phyloP scores from a whole-genome alignment of 2,329 filamentous ascomycete genomes.

The Stemphylium vesicarium region DNA sequence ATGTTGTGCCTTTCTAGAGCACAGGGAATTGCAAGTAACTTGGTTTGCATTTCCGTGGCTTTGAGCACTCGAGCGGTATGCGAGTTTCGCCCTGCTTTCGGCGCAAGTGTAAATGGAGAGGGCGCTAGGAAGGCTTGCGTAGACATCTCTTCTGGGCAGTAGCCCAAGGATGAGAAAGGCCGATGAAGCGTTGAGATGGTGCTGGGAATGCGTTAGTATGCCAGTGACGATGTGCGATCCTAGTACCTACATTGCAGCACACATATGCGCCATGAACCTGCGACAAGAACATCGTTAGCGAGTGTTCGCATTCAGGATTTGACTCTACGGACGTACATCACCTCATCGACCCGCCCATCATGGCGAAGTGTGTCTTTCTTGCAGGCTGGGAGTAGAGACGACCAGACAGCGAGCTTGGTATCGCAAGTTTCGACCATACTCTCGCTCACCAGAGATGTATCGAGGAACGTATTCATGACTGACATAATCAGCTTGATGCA shows the following conservation, averaged over 20 bases:
- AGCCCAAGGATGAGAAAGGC: slow-evolving; percentile 45
- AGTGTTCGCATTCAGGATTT: background rate
- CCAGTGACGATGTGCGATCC: background rate
- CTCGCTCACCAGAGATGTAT: slow-evolving; percentile 29
- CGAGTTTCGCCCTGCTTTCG: slow-evolving; percentile 49
- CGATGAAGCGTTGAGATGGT: slow-evolving; percentile 49
- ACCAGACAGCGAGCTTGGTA: slow-evolving; percentile 72
- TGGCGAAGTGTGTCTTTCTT: slow-evolving; percentile 73
- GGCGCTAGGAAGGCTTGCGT: slow-evolving; percentile 67
- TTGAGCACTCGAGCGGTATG: slow-evolving; percentile 82
- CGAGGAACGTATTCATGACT: slow-evolving; percentile 57
- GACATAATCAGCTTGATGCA: slow-evolving; percentile 1
- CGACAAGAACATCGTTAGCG: background rate
- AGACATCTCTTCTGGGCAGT: slow-evolving; percentile 37
- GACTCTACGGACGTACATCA: slow-evolving; percentile 60
- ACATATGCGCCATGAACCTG: slow-evolving; percentile 80
- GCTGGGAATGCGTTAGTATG: slow-evolving; percentile 18
- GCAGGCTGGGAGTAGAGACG: slow-evolving; percentile 73
- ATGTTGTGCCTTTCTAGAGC: slow-evolving; percentile 71
- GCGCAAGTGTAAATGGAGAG: slow-evolving; percentile 55
- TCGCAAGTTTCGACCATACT: slow-evolving; percentile 72
- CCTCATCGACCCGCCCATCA: slow-evolving; percentile 77
- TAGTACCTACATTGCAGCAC: slow-evolving; percentile 57
- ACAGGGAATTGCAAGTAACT: slow-evolving; percentile 74
- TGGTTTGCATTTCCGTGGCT: slow-evolving; percentile 77